These are phyloP conservation scores for Talaromyces proteolyticus DNA, from an alignment of 495 filamentous ascomycete genomes.

Conservation along the genomic window DNA sequence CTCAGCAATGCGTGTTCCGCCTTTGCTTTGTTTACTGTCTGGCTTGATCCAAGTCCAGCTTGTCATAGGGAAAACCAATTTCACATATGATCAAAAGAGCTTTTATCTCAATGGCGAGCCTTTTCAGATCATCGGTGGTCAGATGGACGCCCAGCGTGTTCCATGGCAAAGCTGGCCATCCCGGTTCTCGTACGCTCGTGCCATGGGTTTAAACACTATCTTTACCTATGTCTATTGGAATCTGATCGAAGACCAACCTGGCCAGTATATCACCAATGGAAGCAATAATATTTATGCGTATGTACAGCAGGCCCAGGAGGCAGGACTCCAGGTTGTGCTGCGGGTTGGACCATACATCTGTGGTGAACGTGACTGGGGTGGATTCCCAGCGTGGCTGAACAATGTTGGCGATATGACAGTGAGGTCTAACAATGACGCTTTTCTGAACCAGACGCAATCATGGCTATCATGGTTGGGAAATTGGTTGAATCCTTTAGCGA, in stretches of 20 bases:
- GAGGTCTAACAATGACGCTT: slow-evolving; percentile 26
- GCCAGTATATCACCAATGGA: slow-evolving; percentile 18
- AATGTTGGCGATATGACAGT: slow-evolving; percentile 30
- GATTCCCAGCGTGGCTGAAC: slow-evolving; percentile 38
- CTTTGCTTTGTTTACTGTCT: too few relatives aligned
- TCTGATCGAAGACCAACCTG: slow-evolving; percentile 29
- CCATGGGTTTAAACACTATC: slow-evolving; percentile 43
- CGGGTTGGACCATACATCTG: slow-evolving; percentile 41
- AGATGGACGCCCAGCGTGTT: slow-evolving; percentile 45
- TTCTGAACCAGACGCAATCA: slow-evolving; percentile 23
- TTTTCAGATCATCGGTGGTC: slow-evolving; percentile 40
- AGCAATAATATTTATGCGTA: slow-evolving; percentile 35
- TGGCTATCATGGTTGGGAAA: slow-evolving; percentile 28
- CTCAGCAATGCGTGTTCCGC: too few relatives aligned
- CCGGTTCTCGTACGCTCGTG: slow-evolving; percentile 29
- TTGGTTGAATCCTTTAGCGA: slow-evolving; percentile 21
- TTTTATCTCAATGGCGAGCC: slow-evolving; percentile 37
- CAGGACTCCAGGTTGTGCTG: slow-evolving; percentile 32
- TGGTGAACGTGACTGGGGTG: slow-evolving; percentile 43
- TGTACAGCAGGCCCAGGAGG: slow-evolving; percentile 32
- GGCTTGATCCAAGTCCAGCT: too few relatives aligned
- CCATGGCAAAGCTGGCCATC: slow-evolving; percentile 35
- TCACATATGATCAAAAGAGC: slow-evolving; percentile 15
- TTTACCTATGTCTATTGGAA: slow-evolving; percentile 45
- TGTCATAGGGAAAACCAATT: slow-evolving; percentile 2